A percentile compares a stretch with the other conserved stretches of the same genome.
Conservation (phyloP, 768 basidiomycete species). For the Gelatoporia subvermispora region DNA sequence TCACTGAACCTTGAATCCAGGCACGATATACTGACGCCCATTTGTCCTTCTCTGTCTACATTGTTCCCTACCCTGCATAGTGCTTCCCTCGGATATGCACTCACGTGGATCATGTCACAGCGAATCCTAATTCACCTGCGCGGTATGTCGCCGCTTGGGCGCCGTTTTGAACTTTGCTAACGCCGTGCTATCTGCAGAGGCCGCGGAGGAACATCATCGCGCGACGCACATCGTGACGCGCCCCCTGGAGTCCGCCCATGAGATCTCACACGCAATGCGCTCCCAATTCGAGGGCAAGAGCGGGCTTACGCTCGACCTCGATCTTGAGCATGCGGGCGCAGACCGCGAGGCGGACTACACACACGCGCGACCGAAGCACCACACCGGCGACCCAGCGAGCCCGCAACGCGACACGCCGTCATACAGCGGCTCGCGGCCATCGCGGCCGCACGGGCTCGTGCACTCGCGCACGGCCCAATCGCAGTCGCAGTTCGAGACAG, state of each 20-base stretch:
- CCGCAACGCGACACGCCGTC: no score
- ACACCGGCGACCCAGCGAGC: background rate
- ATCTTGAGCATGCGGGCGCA: background rate
- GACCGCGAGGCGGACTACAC: background rate
- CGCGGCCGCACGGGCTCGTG: no score
- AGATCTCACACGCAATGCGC: slow-evolving; percentile 16
- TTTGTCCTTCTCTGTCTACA: background rate
- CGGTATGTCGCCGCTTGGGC: slow-evolving; percentile 15
- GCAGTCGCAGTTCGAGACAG: no score
- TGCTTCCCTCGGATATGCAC: slow-evolving; percentile 27
- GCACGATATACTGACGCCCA: background rate
- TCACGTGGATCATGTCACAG: slow-evolving; percentile 34
- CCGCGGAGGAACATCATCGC: slow-evolving; percentile 12
- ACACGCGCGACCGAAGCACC: background rate
- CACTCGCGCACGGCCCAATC: no score
- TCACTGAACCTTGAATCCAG: background rate
- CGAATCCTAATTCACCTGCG: slow-evolving; percentile 30
- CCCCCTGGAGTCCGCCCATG: slow-evolving; percentile 8
- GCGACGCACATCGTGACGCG: slow-evolving; percentile 12
- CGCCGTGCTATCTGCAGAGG: slow-evolving; percentile 10
- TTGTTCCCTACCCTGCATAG: slow-evolving; percentile 9
- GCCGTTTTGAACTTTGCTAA: background rate
- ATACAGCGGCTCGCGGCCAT: no score
- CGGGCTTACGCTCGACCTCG: slow-evolving; percentile 4
- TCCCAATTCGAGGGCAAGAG: slow-evolving; percentile 12